Conservation (phyloP, 2,329 filamentous ascomycete genomes). For the Penicillium sp. region DNA sequence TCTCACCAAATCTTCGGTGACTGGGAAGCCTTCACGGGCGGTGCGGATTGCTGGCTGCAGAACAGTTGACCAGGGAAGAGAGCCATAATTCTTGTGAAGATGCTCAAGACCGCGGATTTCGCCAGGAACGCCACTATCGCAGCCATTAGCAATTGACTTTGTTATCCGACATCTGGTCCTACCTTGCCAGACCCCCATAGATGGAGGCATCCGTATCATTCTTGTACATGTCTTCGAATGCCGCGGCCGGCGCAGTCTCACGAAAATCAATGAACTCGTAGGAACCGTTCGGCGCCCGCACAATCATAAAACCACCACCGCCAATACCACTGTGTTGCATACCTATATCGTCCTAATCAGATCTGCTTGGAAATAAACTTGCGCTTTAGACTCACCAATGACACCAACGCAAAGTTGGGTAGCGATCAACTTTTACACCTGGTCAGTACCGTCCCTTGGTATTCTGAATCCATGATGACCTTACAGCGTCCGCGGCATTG, state of each 20-base stretch:
- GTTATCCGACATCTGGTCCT: slow-evolving; percentile 5
- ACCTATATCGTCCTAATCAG: slow-evolving; percentile 32
- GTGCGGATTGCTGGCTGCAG: slow-evolving; percentile 69
- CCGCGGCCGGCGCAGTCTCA: slow-evolving; percentile 78
- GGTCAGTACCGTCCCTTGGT: not conserved
- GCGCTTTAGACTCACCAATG: slow-evolving; percentile 45
- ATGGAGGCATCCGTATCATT: slow-evolving; percentile 64
- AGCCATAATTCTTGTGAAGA: slow-evolving; percentile 61
- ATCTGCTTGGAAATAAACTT: not conserved
- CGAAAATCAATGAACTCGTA: slow-evolving; percentile 89
- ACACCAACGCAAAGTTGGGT: slow-evolving; percentile 72
- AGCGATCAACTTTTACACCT: slow-evolving; percentile 54
- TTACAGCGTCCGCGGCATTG: slow-evolving; percentile 68
- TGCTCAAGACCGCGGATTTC: slow-evolving; percentile 72
- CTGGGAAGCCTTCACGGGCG: slow-evolving; percentile 67
- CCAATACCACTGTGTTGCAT: slow-evolving; percentile 80
- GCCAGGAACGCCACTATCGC: slow-evolving; percentile 51
- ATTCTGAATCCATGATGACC: slow-evolving; percentile 16
- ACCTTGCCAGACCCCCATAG: slow-evolving; percentile 65
- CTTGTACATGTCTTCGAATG: slow-evolving; percentile 78
- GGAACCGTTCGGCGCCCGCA: slow-evolving; percentile 65
- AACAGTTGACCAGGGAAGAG: slow-evolving; percentile 65
- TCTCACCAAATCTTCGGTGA: slow-evolving; percentile 67
- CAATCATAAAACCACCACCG: slow-evolving; percentile 84
- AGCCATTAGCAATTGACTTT: not conserved